These are phyloP conservation scores for Dalechampia spathulata DNA, from an alignment of 441 rosid species.

Conservation along the genomic window DNA sequence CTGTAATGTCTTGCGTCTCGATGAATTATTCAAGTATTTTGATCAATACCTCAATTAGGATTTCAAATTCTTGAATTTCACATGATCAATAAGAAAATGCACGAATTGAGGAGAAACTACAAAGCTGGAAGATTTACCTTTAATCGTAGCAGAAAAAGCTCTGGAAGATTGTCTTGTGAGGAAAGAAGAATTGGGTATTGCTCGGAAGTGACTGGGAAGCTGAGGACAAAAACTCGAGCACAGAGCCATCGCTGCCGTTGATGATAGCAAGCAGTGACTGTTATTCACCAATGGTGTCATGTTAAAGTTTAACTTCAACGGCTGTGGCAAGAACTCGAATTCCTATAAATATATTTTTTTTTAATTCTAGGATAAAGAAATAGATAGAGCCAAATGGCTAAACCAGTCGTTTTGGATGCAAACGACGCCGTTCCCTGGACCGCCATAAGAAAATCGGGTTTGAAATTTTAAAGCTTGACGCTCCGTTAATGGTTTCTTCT, in stretches of 20 bases:
- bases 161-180: constrained; percentile 29
- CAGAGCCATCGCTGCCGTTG: constrained; percentile 6
- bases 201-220: constrained; percentile 31
- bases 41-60: no score
- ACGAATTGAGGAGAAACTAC: no score
- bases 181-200: constrained; percentile 30
- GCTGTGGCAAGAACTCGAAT: constrained; percentile 5
- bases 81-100: no score
- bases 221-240: constrained; percentile 54
- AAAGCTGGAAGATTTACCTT: constrained; percentile 18
- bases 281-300: no score
- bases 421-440: neutral
- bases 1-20: no score
- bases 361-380: constrained; percentile 11
- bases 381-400: neutral
- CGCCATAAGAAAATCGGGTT: neutral
- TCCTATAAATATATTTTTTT: constrained; percentile 1
- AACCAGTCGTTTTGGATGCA: neutral
- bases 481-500: no score
- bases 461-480: neutral
- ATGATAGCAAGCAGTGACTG: constrained; percentile 23
- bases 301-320: no score
- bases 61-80: no score
- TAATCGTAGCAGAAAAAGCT: constrained; percentile 40
- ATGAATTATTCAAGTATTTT: no score